phyloP scores from a whole-genome alignment of 2,329 filamentous ascomycete genomes.

The Paraphaeosphaeria minitans region DNA sequence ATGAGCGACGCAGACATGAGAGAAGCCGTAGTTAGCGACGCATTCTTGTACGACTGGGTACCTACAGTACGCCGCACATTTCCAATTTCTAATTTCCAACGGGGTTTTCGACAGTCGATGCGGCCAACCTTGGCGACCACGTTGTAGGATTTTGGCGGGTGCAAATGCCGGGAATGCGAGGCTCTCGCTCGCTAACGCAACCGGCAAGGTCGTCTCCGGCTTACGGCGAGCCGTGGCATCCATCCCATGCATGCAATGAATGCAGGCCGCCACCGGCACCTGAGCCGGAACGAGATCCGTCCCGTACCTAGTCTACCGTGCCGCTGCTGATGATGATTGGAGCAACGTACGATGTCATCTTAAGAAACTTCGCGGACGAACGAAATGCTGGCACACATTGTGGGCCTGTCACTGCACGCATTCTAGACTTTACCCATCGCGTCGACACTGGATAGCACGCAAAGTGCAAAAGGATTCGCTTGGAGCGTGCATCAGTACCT shows the following conservation, averaged over 20 bases:
- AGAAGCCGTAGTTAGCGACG: no score
- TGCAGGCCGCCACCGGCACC: background rate
- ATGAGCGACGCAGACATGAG: no score
- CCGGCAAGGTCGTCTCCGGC: background rate
- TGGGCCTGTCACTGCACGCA: background rate
- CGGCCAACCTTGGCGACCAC: background rate
- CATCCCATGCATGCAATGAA: conserved; percentile 1
- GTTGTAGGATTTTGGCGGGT: background rate
- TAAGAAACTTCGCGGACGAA: background rate
- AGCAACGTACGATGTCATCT: background rate
- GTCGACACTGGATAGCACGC: background rate
- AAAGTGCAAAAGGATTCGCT: background rate
- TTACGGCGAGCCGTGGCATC: background rate
- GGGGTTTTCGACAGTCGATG: background rate
- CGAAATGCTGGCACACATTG: background rate
- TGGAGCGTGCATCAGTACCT: background rate
- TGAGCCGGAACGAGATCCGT: background rate
- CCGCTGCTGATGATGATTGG: background rate
- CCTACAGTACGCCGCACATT: no score
- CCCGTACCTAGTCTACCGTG: background rate
- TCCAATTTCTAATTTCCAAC: background rate
- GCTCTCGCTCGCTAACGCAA: background rate
- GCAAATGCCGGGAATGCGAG: background rate
- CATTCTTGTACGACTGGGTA: no score
- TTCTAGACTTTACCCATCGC: background rate